Conservation (phyloP, 148 eudicot species). For the Persicaria maculosa region DNA sequence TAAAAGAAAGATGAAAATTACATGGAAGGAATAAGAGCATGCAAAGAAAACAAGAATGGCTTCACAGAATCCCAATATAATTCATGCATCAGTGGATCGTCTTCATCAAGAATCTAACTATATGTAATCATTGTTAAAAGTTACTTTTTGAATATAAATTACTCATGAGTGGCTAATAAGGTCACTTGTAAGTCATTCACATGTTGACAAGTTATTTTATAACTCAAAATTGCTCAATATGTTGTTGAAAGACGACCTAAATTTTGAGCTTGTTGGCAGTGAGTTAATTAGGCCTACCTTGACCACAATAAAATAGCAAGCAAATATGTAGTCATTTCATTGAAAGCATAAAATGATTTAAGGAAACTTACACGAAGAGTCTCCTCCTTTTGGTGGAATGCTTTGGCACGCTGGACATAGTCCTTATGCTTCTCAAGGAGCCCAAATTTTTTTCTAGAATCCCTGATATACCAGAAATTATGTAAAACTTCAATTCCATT, state of each 20-base stretch:
- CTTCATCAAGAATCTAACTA: background rate
- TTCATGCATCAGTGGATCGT: background rate
- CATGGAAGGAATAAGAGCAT: background rate
- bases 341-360: background rate
- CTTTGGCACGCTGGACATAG: slow-evolving; percentile 66
- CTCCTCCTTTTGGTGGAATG: slow-evolving; percentile 74
- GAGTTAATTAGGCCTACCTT: background rate
- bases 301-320: background rate
- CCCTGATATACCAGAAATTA: slow-evolving; percentile 22
- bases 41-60: background rate
- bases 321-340: background rate
- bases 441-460: slow-evolving; percentile 56
- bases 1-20: background rate
- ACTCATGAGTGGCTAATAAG: too few relatives aligned
- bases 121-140: too few relatives aligned
- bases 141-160: too few relatives aligned
- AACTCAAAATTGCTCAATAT: too few relatives aligned
- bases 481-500: background rate
- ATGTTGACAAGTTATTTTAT: too few relatives aligned
- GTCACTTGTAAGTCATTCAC: too few relatives aligned
- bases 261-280: background rate
- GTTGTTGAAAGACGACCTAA: background rate
- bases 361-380: slow-evolving; percentile 35
- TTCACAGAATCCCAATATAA: background rate
- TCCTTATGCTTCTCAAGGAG: slow-evolving; percentile 85